phyloP scores from a whole-genome alignment of 805 yeast genomes.

The Yarrowia osloensis region DNA sequence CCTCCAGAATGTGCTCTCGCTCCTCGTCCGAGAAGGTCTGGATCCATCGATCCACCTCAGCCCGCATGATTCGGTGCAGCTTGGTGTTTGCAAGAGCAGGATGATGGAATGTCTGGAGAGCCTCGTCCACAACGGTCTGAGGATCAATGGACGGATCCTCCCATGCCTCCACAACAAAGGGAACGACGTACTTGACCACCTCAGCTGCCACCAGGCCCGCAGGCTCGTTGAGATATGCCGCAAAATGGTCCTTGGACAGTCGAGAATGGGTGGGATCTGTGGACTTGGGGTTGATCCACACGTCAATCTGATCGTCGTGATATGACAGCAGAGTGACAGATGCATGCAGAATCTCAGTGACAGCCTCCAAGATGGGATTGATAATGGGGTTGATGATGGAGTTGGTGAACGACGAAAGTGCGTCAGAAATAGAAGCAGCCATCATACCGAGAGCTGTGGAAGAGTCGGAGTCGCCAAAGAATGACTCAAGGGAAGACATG shows the following conservation, averaged over 20 bases:
- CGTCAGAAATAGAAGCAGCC: slow-evolving; percentile 35
- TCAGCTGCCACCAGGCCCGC: slow-evolving; percentile 36
- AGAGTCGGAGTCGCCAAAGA: slow-evolving; percentile 31
- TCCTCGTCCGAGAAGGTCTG: slow-evolving; percentile 23
- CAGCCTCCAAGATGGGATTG: slow-evolving; percentile 33
- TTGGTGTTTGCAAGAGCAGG: slow-evolving; percentile 33
- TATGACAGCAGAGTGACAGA: slow-evolving; percentile 34
- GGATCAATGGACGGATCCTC: slow-evolving; percentile 34
- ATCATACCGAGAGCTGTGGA: slow-evolving; percentile 34
- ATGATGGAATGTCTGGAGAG: slow-evolving; percentile 35
- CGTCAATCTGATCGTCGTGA: slow-evolving; percentile 37
- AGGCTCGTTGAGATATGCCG: slow-evolving; percentile 36
- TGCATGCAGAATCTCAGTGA: slow-evolving; percentile 33
- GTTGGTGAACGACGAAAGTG: slow-evolving; percentile 35
- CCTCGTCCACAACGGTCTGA: slow-evolving; percentile 31
- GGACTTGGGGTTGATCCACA: slow-evolving; percentile 35
- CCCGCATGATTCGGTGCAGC: slow-evolving; percentile 33
- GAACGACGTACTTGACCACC: slow-evolving; percentile 34
- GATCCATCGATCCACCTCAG: slow-evolving; percentile 34
- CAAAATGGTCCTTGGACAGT: slow-evolving; percentile 37
- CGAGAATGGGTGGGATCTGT: slow-evolving; percentile 36
- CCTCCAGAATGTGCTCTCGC: slow-evolving; percentile 23
- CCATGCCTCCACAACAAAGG: slow-evolving; percentile 35
- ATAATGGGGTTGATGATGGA: slow-evolving; percentile 36
- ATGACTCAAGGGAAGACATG: slow-evolving; percentile 30